phyloP scores from a whole-genome alignment of 768 basidiomycete species.

The Boletellus sp. region DNA sequence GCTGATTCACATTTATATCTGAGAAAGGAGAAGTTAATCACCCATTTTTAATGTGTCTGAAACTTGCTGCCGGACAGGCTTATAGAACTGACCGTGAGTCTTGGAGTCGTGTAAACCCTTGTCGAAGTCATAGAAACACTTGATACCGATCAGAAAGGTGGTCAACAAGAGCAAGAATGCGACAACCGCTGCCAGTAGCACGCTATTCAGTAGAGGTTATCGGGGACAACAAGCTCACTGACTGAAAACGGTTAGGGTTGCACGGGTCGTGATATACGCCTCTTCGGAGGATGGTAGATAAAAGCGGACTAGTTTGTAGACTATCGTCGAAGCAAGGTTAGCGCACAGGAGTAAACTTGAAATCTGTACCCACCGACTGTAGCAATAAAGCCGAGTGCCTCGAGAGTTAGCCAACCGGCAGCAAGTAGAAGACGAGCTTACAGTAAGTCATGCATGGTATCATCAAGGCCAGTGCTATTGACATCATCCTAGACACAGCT shows the following conservation, averaged over 20 bases:
- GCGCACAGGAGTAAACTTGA: neutral
- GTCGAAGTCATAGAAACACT: constrained; percentile 81
- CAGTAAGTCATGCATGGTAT: constrained; percentile 73
- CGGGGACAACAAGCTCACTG: constrained; percentile 21
- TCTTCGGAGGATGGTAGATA: constrained; percentile 55
- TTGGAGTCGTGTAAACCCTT: constrained; percentile 74
- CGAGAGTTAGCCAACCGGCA: constrained; percentile 1
- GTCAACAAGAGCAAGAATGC: constrained; percentile 69
- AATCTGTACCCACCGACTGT: constrained; percentile 28
- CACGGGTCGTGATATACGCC: constrained; percentile 69
- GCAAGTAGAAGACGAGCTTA: constrained; percentile 36
- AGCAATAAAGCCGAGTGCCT: neutral
- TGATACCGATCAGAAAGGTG: constrained; percentile 74
- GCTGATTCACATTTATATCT: constrained; percentile 50
- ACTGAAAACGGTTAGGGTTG: constrained; percentile 82
- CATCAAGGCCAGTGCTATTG: constrained; percentile 69
- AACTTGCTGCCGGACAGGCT: constrained; percentile 28
- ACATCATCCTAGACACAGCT: constrained; percentile 53
- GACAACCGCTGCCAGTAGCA: constrained; percentile 51
- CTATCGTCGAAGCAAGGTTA: constrained; percentile 33
- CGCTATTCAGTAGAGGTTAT: neutral
- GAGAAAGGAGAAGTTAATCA: constrained; percentile 31
- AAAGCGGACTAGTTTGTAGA: constrained; percentile 84
- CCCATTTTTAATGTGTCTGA: constrained; percentile 28
- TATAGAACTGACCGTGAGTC: constrained; percentile 60